Percentiles rank a stretch among this genome's conserved stretches.
Conservation (phyloP, 1,284 basidiomycete genomes). For the Dichomitus squalens region DNA sequence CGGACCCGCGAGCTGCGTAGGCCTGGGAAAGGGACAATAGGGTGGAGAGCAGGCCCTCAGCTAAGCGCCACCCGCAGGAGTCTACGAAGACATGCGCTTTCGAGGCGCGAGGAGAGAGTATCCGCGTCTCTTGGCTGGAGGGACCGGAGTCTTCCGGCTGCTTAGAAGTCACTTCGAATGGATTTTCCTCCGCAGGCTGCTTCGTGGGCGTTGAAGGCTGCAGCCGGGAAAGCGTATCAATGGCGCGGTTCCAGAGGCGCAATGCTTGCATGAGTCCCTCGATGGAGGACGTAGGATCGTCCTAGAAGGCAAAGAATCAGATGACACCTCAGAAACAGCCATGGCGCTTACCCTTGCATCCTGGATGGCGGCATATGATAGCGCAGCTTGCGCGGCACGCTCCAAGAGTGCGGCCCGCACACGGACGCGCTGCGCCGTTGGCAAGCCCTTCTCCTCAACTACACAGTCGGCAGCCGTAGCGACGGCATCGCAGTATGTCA, state of each 20-base stretch:
- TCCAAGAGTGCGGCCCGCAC: conserved; percentile 62
- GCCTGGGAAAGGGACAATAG: conserved; percentile 64
- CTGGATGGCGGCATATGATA: conserved; percentile 69
- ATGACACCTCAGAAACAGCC: conserved; percentile 1
- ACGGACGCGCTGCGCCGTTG: conserved; percentile 60
- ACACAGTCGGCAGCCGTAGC: conserved; percentile 44
- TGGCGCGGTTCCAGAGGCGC: conserved; percentile 79
- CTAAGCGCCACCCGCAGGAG: conserved; percentile 74
- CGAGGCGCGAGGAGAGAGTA: conserved; percentile 30
- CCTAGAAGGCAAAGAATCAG: conserved; percentile 43
- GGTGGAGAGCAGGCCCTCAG: conserved; percentile 66
- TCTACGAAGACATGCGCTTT: conserved; percentile 37
- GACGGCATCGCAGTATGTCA: conserved; percentile 61
- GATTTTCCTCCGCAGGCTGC: conserved; percentile 49
- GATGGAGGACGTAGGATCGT: conserved; percentile 64
- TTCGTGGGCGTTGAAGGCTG: conserved; percentile 38
- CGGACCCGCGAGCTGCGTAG: conserved; percentile 74
- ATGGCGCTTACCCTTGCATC: conserved; percentile 55
- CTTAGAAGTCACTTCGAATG: conserved; percentile 49
- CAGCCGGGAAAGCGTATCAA: conserved; percentile 70
- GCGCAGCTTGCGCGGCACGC: conserved; percentile 70
- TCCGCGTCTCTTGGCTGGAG: conserved; percentile 10
- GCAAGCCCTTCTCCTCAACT: conserved; percentile 48
- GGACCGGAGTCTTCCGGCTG: conserved; percentile 9
- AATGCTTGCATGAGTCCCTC: conserved; percentile 70